These are phyloP conservation scores for Trichoderma sp. DNA, from an alignment of 2,329 filamentous ascomycete genomes.

Conservation along the genomic window DNA sequence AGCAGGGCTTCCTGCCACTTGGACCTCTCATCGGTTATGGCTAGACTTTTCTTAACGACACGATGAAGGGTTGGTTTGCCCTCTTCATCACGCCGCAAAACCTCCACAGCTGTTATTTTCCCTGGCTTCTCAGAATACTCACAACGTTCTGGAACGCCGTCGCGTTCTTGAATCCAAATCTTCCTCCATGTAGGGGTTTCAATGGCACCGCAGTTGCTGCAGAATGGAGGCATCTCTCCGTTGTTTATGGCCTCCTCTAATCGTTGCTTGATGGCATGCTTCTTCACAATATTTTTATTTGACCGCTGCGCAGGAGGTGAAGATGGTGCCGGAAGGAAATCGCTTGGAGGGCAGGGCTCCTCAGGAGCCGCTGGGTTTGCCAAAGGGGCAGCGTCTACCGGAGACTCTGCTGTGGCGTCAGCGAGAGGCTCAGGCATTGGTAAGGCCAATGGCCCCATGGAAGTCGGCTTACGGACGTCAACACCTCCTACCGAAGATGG, in stretches of 20 bases:
- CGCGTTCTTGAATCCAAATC: constrained; percentile 75
- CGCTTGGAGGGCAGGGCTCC: constrained; percentile 43
- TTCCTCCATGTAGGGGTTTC: constrained; percentile 96
- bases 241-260: constrained; percentile 64
- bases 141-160: constrained; percentile 63
- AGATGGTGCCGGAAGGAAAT: constrained; percentile 37
- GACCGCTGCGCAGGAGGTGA: constrained; percentile 46
- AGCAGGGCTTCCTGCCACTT: constrained; percentile 69
- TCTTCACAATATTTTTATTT: constrained; percentile 64
- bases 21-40: constrained; percentile 59
- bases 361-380: constrained; percentile 32
- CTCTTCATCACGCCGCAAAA: constrained; percentile 59
- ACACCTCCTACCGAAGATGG: constrained; percentile 32
- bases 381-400: not conserved
- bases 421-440: constrained; percentile 37
- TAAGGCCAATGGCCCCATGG: constrained; percentile 33
- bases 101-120: constrained; percentile 69
- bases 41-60: constrained; percentile 72
- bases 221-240: constrained; percentile 84
- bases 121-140: constrained; percentile 71
- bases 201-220: constrained; percentile 89
- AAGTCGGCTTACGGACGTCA: constrained; percentile 40
- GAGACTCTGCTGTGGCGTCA: constrained; percentile 13
- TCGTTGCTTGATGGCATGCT: constrained; percentile 57
- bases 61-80: constrained; percentile 66